phyloP scores from a whole-genome alignment of 164 flowering plant species.

The Tinospora cordifolia region DNA sequence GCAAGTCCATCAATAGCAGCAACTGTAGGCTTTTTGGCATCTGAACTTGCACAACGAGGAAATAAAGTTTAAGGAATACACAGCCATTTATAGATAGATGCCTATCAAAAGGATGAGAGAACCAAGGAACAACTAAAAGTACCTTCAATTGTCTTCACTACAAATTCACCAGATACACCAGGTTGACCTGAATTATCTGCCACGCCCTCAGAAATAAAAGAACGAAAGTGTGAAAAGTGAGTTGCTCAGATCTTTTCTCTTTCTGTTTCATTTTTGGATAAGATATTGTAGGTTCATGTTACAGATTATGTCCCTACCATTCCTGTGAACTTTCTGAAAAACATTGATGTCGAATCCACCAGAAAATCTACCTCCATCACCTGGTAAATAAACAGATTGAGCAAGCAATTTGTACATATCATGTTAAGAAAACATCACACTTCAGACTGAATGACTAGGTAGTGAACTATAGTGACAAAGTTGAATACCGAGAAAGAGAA shows the following conservation, averaged over 20 bases:
- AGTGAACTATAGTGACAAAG: too few relatives aligned
- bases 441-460: neutral
- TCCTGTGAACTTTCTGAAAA: neutral
- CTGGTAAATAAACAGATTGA: neutral
- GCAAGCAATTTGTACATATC: neutral
- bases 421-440: neutral
- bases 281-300: neutral
- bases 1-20: constrained; percentile 80
- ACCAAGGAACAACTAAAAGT: neutral
- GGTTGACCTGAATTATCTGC: constrained; percentile 2
- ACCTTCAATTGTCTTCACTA: constrained; percentile 6
- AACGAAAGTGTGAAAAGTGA: neutral
- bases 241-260: neutral
- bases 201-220: neutral
- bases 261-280: too few relatives aligned
- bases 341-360: constrained; percentile 4
- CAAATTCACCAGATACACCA: neutral
- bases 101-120: neutral
- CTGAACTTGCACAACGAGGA: constrained; percentile 18
- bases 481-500: too few relatives aligned
- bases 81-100: neutral
- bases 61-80: neutral
- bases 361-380: constrained; percentile 3
- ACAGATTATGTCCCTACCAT: neutral
- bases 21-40: constrained; percentile 62